phyloP scores from a whole-genome alignment of 306 rosid species.

The Dryas octopetala region DNA sequence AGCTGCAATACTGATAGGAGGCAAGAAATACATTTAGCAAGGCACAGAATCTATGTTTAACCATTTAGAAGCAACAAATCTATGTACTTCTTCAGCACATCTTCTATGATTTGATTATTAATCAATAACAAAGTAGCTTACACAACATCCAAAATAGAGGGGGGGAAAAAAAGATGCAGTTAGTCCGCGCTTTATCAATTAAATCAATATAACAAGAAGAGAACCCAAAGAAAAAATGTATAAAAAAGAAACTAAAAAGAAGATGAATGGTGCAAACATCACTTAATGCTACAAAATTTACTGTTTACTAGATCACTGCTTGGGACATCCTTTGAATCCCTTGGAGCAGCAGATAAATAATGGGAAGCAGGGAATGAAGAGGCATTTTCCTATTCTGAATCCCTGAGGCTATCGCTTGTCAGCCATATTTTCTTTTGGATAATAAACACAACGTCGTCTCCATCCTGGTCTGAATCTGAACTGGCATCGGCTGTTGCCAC shows the following conservation, averaged over 20 bases:
- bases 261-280: slow-evolving; percentile 22
- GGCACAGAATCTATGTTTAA: neutral
- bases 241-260: slow-evolving; percentile 21
- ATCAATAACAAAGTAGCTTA: slow-evolving; percentile 27
- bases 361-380: slow-evolving; percentile 20
- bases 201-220: slow-evolving; percentile 36
- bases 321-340: slow-evolving; percentile 49
- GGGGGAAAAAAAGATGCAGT: slow-evolving; percentile 28
- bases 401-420: slow-evolving; percentile 66
- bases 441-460: slow-evolving; percentile 56
- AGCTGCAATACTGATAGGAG: neutral
- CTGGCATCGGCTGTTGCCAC: slow-evolving; percentile 53
- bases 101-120: slow-evolving; percentile 35
- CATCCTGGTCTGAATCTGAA: slow-evolving; percentile 59
- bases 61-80: neutral
- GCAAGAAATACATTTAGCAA: neutral
- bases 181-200: slow-evolving; percentile 38
- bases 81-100: slow-evolving; percentile 20
- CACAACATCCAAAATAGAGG: slow-evolving; percentile 37
- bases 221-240: slow-evolving; percentile 10
- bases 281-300: slow-evolving; percentile 50
- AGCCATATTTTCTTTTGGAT: slow-evolving; percentile 90
- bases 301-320: slow-evolving; percentile 37
- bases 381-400: slow-evolving; percentile 52
- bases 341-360: slow-evolving; percentile 33